phyloP scores from a whole-genome alignment of 805 yeast species.

The Wickerhamomyces ciferrii region DNA sequence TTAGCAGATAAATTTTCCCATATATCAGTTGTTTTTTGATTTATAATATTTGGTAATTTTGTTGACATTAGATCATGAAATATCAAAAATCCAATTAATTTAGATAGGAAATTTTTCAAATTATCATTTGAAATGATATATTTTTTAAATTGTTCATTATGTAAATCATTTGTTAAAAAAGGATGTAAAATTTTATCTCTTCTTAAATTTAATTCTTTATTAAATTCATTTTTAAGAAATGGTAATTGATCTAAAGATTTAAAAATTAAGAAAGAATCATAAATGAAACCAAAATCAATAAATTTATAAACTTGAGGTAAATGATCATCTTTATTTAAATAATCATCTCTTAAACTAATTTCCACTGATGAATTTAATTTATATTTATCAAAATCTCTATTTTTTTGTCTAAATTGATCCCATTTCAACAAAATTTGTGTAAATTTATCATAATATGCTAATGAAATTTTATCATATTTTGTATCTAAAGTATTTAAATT shows the following conservation, averaged over 20 bases:
- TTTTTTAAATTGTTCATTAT: slow-evolving; percentile 22
- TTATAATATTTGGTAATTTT: slow-evolving; percentile 56
- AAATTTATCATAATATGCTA: slow-evolving; percentile 47
- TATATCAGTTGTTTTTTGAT: slow-evolving; percentile 51
- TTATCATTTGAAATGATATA: slow-evolving; percentile 32
- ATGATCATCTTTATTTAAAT: slow-evolving; percentile 38
- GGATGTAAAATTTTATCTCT: slow-evolving; percentile 70
- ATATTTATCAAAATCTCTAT: slow-evolving; percentile 43
- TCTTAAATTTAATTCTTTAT: slow-evolving; percentile 66
- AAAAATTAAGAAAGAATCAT: slow-evolving; percentile 80
- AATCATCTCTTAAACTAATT: slow-evolving; percentile 60
- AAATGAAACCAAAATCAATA: slow-evolving; percentile 66
- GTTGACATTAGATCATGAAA: slow-evolving; percentile 68
- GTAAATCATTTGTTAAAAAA: slow-evolving; percentile 39
- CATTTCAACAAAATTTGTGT: slow-evolving; percentile 54
- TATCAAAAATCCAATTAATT: slow-evolving; percentile 70
- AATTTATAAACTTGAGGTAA: slow-evolving; percentile 26
- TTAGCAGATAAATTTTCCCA: slow-evolving; percentile 69
- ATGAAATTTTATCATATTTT: slow-evolving; percentile 47
- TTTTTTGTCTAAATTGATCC: slow-evolving; percentile 41
- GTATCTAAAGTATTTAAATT: slow-evolving; percentile 52
- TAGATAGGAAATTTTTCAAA: slow-evolving; percentile 51
- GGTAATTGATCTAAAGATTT: slow-evolving; percentile 63
- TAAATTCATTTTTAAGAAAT: slow-evolving; percentile 56
- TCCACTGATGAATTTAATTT: slow-evolving; percentile 87